These are phyloP conservation scores for Boletus speciosus DNA, from an alignment of 768 basidiomycete genomes.

Conservation along the genomic window DNA sequence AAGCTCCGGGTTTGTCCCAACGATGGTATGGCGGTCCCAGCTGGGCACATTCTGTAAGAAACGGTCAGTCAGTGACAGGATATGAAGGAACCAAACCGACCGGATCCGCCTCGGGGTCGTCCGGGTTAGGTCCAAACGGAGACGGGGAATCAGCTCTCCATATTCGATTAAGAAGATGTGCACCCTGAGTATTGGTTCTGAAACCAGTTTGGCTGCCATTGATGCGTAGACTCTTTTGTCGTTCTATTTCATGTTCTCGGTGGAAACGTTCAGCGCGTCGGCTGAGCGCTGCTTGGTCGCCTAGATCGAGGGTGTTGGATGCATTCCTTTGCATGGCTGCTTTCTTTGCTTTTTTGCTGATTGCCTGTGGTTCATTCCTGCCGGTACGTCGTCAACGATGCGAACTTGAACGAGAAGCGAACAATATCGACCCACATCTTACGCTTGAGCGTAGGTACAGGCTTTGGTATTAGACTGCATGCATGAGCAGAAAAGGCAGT, in stretches of 20 bases:
- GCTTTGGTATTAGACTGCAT: constrained; percentile 58
- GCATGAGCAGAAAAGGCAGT: constrained; percentile 6
- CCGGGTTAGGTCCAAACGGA: constrained; percentile 43
- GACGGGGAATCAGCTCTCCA: constrained; percentile 46
- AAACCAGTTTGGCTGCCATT: constrained; percentile 33
- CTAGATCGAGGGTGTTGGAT: constrained; percentile 44
- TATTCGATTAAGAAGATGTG: constrained; percentile 50
- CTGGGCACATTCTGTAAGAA: constrained; percentile 80
- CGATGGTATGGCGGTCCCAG: constrained; percentile 96
- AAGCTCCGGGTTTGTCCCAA: constrained; percentile 82
- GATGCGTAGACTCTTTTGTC: constrained; percentile 48
- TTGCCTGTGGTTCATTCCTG: constrained; percentile 41
- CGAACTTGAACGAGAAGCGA: background rate
- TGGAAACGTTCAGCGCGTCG: constrained; percentile 87
- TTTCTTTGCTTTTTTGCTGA: constrained; percentile 63
- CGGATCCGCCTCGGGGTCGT: constrained; percentile 72
- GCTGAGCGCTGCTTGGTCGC: constrained; percentile 66
- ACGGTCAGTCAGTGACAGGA: constrained; percentile 6
- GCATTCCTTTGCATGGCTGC: constrained; percentile 40
- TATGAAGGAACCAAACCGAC: constrained; percentile 39
- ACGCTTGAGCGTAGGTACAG: constrained; percentile 58
- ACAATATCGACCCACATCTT: constrained; percentile 51
- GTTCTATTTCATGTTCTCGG: constrained; percentile 84
- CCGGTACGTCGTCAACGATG: constrained; percentile 7
- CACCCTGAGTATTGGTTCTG: constrained; percentile 47